Evolutionary conservation across 2,329 filamentous ascomycete species (phyloP).

Genomic region (Furcasterigmium furcatum): DNA sequence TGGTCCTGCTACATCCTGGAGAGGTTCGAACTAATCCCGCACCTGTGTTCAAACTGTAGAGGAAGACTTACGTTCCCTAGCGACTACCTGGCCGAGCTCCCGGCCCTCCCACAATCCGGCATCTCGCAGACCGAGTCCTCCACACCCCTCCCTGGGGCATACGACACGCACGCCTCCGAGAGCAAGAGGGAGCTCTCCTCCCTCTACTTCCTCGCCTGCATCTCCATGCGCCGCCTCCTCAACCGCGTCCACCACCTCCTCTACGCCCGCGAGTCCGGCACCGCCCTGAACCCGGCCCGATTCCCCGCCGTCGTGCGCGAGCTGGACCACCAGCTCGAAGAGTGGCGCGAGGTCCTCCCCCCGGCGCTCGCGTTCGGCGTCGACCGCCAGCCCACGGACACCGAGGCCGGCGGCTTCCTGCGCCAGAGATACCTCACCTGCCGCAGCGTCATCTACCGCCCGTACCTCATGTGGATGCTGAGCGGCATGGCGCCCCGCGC

Average conservation of each 20-base stretch:
- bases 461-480: constrained; percentile 47
- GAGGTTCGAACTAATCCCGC: constrained; percentile 25
- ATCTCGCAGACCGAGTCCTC: constrained; percentile 49
- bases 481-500: constrained; percentile 24
- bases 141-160: constrained; percentile 42
- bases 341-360: constrained; percentile 45
- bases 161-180: constrained; percentile 36
- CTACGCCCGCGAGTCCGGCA: constrained; percentile 41
- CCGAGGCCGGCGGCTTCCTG: constrained; percentile 43
- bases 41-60: no score
- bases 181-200: constrained; percentile 42
- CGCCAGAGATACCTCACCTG: constrained; percentile 49
- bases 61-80: constrained; percentile 18
- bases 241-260: constrained; percentile 47
- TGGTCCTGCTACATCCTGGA: constrained; percentile 54
- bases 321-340: constrained; percentile 43
- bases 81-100: constrained; percentile 50
- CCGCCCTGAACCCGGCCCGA: constrained; percentile 36
- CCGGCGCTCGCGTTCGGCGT: constrained; percentile 37
- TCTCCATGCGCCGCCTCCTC: constrained; percentile 45
- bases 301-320: constrained; percentile 46
- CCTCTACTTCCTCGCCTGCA: constrained; percentile 50
- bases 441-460: constrained; percentile 48
- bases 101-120: constrained; percentile 45
- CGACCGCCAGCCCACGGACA: constrained; percentile 22